Percentiles rank a stretch among this genome's conserved stretches.
These are phyloP conservation scores for Bolboschoenus planiculmis DNA, from an alignment of 176 grass and related monocot species.

Conservation along the genomic window DNA sequence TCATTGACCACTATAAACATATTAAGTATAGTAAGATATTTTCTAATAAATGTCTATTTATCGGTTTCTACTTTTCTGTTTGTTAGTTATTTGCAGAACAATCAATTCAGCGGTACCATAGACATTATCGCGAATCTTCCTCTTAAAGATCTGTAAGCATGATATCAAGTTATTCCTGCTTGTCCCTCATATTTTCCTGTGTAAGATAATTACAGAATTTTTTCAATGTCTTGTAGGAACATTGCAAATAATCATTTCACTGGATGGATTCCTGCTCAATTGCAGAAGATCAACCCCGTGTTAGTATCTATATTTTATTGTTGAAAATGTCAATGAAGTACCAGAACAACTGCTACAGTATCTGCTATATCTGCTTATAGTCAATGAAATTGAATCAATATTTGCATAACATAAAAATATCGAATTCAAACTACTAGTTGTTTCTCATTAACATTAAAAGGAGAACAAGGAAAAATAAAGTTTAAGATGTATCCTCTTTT, in stretches of 20 bases:
- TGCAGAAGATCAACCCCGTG: slow-evolving; percentile 71
- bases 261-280: slow-evolving; percentile 59
- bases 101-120: slow-evolving; percentile 62
- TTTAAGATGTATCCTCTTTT: neutral
- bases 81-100: slow-evolving; percentile 80
- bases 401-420: neutral
- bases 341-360: neutral
- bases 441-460: slow-evolving; percentile 1
- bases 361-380: neutral
- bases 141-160: slow-evolving; percentile 71
- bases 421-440: neutral
- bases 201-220: slow-evolving; percentile 10
- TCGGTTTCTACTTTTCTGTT: neutral
- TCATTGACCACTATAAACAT: neutral
- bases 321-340: neutral
- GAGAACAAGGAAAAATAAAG: neutral
- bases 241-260: slow-evolving; percentile 78
- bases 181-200: neutral
- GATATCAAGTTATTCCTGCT: neutral
- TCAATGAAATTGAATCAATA: neutral
- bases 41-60: neutral
- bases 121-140: slow-evolving; percentile 59
- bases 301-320: slow-evolving; percentile 33
- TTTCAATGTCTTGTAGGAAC: slow-evolving; percentile 38
- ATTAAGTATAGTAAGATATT: neutral